Evolutionary conservation across 345 rosid species (phyloP), one percentile per base, ranked within the genome.

Genomic region (Cardamine occulta): DNA sequence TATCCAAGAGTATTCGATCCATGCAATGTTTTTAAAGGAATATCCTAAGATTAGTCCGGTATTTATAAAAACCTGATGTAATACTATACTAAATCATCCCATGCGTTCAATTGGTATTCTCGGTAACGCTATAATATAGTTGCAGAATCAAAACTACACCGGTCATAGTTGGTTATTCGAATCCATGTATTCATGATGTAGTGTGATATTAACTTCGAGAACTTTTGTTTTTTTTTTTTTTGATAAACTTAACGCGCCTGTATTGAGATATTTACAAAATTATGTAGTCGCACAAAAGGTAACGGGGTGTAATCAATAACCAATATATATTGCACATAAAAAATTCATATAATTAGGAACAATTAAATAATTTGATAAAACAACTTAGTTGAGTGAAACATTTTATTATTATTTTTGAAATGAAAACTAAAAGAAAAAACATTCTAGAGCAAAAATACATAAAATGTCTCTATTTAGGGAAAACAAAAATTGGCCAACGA

Each of bases 201-300:
- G 39, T 28, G 23, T 21, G 55, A 23, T 21, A 53, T 52, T 3
- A 14, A 6, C 28, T 34, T 67, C 21, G 8, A 52, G 15, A 24
- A 32, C n/a, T n/a, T n/a, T n/a, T n/a, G n/a, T n/a, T n/a, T n/a
- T n/a, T n/a, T n/a, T n/a, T n/a, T n/a, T n/a, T n/a, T n/a, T n/a
- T n/a, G n/a, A n/a, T n/a, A n/a, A n/a, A n/a, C 15, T 65, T 17
- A 14, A 31, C 44, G 18, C 12, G 6, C 14, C 23, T 14, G 19
- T 23, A 14, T 39, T 62, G 21, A 23, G 52, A 63, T 23, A 47
- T 37, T 54, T 52, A 10, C 47, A 34, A 15, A 18, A 15, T 37
- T 37, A 10, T 17, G 14, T 39, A 26, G 28, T 68, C 73, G 37
- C 28, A n/a, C 51, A 18, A 55, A 28, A 54, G 52, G 51, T 54